Conservation (phyloP, 441 rosid genomes). For the Pelargonium myrrhifolium region DNA sequence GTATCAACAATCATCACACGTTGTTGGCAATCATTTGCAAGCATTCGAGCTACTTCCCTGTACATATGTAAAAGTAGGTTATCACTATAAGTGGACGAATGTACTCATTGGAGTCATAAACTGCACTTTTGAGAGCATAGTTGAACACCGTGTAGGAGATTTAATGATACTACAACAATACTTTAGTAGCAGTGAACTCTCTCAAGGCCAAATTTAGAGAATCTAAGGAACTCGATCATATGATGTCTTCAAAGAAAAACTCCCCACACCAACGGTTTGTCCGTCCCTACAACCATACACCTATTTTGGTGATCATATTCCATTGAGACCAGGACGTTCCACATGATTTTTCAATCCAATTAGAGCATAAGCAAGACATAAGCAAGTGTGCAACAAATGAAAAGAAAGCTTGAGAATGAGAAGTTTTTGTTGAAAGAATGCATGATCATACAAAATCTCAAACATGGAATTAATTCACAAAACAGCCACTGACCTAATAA, state of each 20-base stretch:
- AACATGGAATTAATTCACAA: too few species aligned
- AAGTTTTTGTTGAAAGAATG: too few species aligned
- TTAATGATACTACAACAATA: background rate
- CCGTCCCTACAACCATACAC: too few species aligned
- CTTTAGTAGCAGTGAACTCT: constrained; percentile 4
- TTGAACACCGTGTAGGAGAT: background rate
- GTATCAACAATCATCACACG: constrained; percentile 95
- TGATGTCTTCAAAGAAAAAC: background rate
- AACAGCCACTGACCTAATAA: constrained; percentile 50
- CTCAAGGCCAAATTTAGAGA: constrained; percentile 3
- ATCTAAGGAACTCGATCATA: background rate
- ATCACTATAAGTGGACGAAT: constrained; percentile 12
- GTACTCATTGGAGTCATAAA: constrained; percentile 7
- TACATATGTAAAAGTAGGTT: constrained; percentile 12
- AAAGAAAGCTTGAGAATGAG: too few species aligned
- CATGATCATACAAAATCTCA: too few species aligned
- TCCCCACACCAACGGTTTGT: too few species aligned
- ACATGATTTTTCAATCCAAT: too few species aligned
- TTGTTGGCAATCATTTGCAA: constrained; percentile 75
- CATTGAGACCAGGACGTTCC: too few species aligned
- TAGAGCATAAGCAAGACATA: too few species aligned
- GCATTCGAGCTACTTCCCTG: constrained; percentile 90
- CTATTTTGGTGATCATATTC: too few species aligned
- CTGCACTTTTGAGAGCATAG: background rate
- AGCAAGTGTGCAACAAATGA: too few species aligned